Evolutionary conservation across 139 green algal species (phyloP).

Genomic region (Coelastrella sp.): DNA sequence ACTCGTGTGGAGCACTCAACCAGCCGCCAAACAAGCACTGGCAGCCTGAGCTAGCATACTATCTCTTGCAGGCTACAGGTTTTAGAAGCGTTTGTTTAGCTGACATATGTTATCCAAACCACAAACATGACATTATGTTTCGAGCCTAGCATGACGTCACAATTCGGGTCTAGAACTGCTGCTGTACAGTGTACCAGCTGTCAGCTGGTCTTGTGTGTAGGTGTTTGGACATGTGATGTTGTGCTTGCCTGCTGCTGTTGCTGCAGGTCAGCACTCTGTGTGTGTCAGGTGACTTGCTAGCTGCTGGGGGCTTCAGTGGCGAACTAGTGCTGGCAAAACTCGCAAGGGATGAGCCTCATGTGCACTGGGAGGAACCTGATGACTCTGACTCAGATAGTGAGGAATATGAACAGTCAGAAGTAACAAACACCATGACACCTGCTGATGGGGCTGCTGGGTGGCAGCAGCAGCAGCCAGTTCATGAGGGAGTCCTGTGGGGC

Average conservation of each 20-base stretch:
- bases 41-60: no score
- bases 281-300: slow-evolving; percentile 76
- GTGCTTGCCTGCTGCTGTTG: not conserved
- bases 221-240: no score
- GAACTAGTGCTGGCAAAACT: slow-evolving; percentile 84
- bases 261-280: slow-evolving; percentile 89
- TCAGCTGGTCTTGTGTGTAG: no score
- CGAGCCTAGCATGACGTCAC: no score
- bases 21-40: no score
- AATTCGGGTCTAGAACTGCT: no score
- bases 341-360: not conserved
- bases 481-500: not conserved
- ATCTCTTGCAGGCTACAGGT: no score
- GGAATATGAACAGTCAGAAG: not conserved
- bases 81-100: no score
- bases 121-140: no score
- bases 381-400: not conserved
- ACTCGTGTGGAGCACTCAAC: no score
- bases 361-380: not conserved
- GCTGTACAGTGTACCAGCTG: no score
- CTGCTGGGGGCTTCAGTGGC: slow-evolving; percentile 86
- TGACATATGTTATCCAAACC: no score
- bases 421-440: not conserved
- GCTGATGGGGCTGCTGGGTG: not conserved
- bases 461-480: not conserved